Percentiles rank a stretch among this genome's conserved stretches.
Conservation (phyloP, 202 grass and related monocot genomes). For the Carex arenaria region DNA sequence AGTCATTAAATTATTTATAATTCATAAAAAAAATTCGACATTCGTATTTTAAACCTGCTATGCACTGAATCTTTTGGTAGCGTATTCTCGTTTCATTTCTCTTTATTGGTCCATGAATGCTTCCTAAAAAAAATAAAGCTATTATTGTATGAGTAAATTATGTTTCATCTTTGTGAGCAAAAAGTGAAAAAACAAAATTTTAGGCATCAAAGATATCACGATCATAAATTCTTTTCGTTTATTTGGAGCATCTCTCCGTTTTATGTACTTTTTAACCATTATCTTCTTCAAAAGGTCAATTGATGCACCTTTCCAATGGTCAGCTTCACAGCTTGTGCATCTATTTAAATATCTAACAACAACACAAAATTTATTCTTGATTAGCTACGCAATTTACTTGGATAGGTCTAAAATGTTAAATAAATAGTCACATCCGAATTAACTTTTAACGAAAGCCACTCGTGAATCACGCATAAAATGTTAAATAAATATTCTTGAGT, state of each 20-base stretch:
- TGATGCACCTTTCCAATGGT: not conserved
- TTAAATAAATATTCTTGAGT: too few species aligned
- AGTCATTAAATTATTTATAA: too few species aligned
- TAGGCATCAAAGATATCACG: too few species aligned
- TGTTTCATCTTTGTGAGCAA: too few species aligned
- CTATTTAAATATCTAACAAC: not conserved
- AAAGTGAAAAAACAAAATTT: too few species aligned
- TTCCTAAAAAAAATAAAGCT: too few species aligned
- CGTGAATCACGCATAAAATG: constrained; percentile 2
- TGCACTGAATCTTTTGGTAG: too few species aligned
- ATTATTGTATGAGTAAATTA: too few species aligned
- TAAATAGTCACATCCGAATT: not conserved
- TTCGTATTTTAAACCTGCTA: too few species aligned
- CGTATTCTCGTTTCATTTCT: too few species aligned
- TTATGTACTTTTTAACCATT: not conserved
- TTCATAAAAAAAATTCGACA: too few species aligned
- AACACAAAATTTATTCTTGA: not conserved
- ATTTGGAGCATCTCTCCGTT: not conserved
- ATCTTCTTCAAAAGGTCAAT: not conserved
- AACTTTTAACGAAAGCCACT: not conserved
- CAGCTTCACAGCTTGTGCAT: not conserved
- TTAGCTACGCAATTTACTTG: not conserved
- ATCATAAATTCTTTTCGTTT: not conserved
- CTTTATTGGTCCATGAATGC: too few species aligned
- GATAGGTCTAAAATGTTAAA: not conserved